Evolutionary conservation across 2,329 filamentous ascomycete species (phyloP), one percentile per base, ranked within the genome.

Genomic region (Penicillium crustosum): DNA sequence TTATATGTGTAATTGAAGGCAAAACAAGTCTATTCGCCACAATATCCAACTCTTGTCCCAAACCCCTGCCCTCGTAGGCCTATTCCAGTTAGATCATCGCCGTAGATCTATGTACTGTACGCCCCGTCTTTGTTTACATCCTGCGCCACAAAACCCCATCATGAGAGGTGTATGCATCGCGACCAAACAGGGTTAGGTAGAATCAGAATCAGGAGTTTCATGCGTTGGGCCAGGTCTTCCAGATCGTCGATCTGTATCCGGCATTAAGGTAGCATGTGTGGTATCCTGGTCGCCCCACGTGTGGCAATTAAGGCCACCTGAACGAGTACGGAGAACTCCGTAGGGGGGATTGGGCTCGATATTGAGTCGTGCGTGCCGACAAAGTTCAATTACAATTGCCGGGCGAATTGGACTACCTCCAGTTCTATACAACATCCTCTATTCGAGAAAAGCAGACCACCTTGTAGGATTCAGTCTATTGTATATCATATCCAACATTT

Each of bases 61-160:
- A 10, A 35, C 36, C 27, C 29, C 27, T 19, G 10, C 10, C 27
- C 15, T 9, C 4, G 3, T 23, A 50, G 2, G 17, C 35, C 33
- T 19, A 39, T 48, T 29, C 9, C 8, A n/a, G 44, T 41, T 41
- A 41, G 44, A 23, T 15, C 23, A 36, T 41, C 31, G 13, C 47
- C 13, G 4, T 47, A 36, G 29, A 55, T 55, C 38, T 21, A 19
- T 31, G 29, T 17, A 29, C 31, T 31, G 13, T 42, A 21, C 36
- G 15, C 17, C n/a, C 19, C 7, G 9, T 55, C 44, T 44, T 56
- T 56, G 53, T 56, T 52, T 44, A 29, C 39, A 7, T 38, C 38
- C 38, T 38, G 8, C 53, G 38, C 53, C 47, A 44, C 21, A 25
- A n/a, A 36, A 4, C 29, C 29, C 29, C 13, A 12, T 43, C 10